These are phyloP conservation scores for Cicer yamashitae DNA, from an alignment of 306 rosid species.

Conservation along the genomic window DNA sequence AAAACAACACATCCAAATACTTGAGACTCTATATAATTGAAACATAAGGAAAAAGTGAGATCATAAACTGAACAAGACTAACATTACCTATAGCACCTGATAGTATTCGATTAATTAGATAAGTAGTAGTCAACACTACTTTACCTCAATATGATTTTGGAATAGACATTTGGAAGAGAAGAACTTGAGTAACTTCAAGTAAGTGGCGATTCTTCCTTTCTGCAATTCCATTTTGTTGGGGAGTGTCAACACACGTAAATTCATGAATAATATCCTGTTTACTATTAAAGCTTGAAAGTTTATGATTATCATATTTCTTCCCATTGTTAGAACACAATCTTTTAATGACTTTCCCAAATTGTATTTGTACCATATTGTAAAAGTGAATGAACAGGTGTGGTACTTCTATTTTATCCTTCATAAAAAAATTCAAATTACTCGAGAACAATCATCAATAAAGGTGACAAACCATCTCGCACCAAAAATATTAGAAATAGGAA, in stretches of 20 bases:
- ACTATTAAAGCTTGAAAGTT: background rate
- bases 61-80: too few relatives aligned
- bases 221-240: background rate
- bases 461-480: background rate
- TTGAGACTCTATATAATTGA: background rate
- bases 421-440: background rate
- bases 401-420: background rate
- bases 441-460: background rate
- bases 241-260: background rate
- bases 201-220: background rate
- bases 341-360: background rate
- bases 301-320: background rate
- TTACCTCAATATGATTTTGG: background rate
- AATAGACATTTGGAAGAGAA: background rate
- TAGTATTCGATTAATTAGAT: background rate
- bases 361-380: background rate
- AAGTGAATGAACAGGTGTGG: background rate
- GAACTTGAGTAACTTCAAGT: background rate
- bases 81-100: too few relatives aligned
- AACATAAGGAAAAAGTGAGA: background rate
- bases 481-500: background rate
- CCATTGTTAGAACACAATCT: background rate
- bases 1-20: too few relatives aligned
- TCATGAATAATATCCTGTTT: background rate
- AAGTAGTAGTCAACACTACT: background rate